A percentile compares a stretch with the other conserved stretches of the same genome.
Conservation (phyloP, 2,329 filamentous ascomycete genomes). For the Ustulina deusta region DNA sequence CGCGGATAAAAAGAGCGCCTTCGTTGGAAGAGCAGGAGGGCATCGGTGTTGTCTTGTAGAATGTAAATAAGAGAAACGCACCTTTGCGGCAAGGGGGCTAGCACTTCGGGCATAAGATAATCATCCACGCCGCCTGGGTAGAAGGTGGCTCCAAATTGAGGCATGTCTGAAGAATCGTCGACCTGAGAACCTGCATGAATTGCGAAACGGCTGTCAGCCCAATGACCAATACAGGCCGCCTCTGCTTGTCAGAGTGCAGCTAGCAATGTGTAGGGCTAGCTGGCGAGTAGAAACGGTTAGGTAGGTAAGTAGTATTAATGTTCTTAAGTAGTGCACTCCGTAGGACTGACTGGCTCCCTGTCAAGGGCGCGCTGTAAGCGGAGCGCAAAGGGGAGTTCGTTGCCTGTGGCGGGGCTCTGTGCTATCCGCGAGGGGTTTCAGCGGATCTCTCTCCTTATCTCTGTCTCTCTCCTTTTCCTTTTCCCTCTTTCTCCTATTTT, state of each 20-base stretch:
- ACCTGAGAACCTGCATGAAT: conserved; percentile 49
- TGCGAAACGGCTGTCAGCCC: conserved; percentile 47
- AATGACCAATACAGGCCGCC: conserved; percentile 42
- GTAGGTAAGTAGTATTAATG: conserved; percentile 22
- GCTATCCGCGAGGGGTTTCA: conserved; percentile 16
- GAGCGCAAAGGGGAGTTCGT: conserved; percentile 25
- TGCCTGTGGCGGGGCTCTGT: conserved; percentile 35
- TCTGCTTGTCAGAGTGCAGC: conserved; percentile 27
- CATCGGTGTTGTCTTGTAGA: conserved; percentile 24
- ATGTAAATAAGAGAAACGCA: conserved; percentile 51
- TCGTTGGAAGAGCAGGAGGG: conserved; percentile 5
- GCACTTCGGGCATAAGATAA: conserved; percentile 71
- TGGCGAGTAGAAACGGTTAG: not conserved
- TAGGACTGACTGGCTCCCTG: conserved; percentile 34
- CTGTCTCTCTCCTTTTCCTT: not conserved
- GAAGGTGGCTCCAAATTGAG: conserved; percentile 67
- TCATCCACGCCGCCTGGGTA: conserved; percentile 69
- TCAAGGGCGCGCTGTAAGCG: conserved; percentile 27
- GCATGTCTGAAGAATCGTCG: conserved; percentile 57
- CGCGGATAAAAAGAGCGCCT: conserved; percentile 19
- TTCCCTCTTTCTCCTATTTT: not conserved
- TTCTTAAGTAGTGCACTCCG: conserved; percentile 21
- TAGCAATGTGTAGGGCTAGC: conserved; percentile 21
- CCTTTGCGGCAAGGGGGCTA: conserved; percentile 69
- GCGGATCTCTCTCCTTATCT: conserved; percentile 22